Base-by-base conservation (phyloP, 176 grass and related monocot genomes). In the Elaeis guineensis region DNA sequence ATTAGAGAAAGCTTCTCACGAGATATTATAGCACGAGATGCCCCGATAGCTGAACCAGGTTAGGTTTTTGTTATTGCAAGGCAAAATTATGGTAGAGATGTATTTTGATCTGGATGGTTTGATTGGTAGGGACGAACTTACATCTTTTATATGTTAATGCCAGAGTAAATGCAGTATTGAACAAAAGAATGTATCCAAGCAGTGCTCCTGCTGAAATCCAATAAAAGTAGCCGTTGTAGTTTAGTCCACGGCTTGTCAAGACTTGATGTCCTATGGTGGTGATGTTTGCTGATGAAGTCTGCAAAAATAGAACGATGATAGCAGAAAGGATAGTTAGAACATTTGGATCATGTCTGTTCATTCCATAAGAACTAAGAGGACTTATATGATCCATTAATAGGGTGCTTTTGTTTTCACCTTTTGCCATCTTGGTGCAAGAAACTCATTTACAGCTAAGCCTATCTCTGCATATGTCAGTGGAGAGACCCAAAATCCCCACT, bases 401-500 rank as follows among this genome's bases (percentile, higher is more conserved):
- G 16, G 25, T 32, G 30, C 30, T 32, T 21, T 32, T 32, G 3
- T 5, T 21, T 50, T 71, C 67, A 95, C 90, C 80, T 90, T 78
- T 54, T 86, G 75, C 86, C 90, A 95, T 89, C 90, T 85, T 55
- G 77, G 57, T 66, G 90, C 74, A 59, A 75, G 67, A 70, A 95
- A 95, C 76, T 95, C 90, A 73, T 95, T 95, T 64, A 82, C 60
- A 64, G 86, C 70, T 66, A 95, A 70, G 58, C 76, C 77, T 73
- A 95, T 84, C 67, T 95, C 90, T 57, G 77, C 77, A 19, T 90
- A 90, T 6, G 90, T 76, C 39, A 90, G 62, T 71, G 86, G 90
- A 57, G 90, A 89, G 54, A 90, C 17, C 90, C 90, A 90, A 76
- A 90, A 95, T 63, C 77, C 86, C 90, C 90, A 95, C 78, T 81